These are phyloP conservation scores for Penicillium silybi DNA, from an alignment of 495 filamentous ascomycete species.

Conservation along the genomic window DNA sequence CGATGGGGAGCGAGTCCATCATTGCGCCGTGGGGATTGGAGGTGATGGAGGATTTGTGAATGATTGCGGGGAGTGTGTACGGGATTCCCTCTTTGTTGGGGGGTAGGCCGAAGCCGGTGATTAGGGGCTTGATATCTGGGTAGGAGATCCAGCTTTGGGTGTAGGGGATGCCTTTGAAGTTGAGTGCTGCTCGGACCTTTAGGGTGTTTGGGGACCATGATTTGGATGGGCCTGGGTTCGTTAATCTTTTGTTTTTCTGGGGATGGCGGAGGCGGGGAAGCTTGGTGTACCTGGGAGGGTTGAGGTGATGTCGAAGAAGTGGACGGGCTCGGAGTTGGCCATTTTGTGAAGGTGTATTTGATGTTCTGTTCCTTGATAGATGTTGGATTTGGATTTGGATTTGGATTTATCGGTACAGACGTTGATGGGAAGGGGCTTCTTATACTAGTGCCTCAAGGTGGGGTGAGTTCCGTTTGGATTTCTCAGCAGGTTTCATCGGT, in stretches of 20 bases:
- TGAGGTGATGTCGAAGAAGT: constrained; percentile 39
- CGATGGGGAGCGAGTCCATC: constrained; percentile 40
- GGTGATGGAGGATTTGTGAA: constrained; percentile 23
- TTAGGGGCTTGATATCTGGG: constrained; percentile 37
- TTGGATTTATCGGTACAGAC: neutral
- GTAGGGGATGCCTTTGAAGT: constrained; percentile 41
- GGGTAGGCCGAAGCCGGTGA: constrained; percentile 21
- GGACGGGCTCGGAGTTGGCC: constrained; percentile 27
- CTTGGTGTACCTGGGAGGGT: constrained; percentile 27
- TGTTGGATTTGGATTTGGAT: neutral
- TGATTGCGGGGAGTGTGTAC: constrained; percentile 41
- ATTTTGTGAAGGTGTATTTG: constrained; percentile 10
- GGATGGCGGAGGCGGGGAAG: neutral
- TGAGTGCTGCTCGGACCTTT: constrained; percentile 34
- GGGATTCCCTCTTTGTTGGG: constrained; percentile 16
- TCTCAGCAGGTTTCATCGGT: constrained; percentile 3
- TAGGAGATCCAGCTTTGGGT: constrained; percentile 42
- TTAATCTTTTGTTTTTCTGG: neutral
- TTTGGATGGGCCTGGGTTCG: constrained; percentile 22
- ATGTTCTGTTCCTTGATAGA: no score
- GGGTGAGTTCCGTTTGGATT: constrained; percentile 2
- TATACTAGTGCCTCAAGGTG: neutral
- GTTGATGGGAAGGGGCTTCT: neutral
- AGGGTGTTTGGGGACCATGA: constrained; percentile 43
- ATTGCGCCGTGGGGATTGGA: constrained; percentile 27